Evolutionary conservation across 139 green algal genomes (phyloP), one percentile per base, ranked within the genome.

Genomic region (Zygnema circumcarinatum): DNA sequence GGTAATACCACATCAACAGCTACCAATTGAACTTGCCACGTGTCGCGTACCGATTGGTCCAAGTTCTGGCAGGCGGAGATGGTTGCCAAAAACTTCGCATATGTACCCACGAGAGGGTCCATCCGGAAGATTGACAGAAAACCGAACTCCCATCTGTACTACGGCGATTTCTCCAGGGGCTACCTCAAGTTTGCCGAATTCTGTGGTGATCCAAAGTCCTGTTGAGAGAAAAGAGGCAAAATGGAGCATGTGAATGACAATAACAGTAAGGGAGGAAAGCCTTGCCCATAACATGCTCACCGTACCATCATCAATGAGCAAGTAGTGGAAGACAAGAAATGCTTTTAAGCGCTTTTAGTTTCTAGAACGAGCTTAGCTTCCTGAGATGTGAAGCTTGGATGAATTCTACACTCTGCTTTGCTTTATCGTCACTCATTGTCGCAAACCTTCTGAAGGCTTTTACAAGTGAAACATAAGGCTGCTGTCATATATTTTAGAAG

Each of bases 41-140:
- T 62, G 47, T 62, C 47, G 22, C 80, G 20, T 38, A 90, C 85
- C 96, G 32, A 98, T 98, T 2, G 94, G 95, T 1, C 96, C 96
- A 73, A 98, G 93, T 38, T 98, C 95, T 1, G 96, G 96, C 81
- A 98, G 94, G 82, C 86, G 47, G 84, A 98, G 98, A 91, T 97
- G 94, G 3, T 93, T 93, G 1, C 85, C 78, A 89, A 97, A 98
- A 2, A 98, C 87, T 88, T 98, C 96, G 72, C 98, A 92, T 36
- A 98, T 90, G 67, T 98, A 98, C 0, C 96, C 96, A 0, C 96
- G 79, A 1, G 92, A 94, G 38, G 76, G 35, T 31, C 67, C 88
- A 21, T 88, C 84, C 31, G 92, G 80, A 72, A 98, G 92, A 22
- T 67, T 89, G 81, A 98, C 94, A 0, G 90, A 89, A 87, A 98